phyloP scores from a whole-genome alignment of 177 flowering plant species.

The Vitis hybrid region DNA sequence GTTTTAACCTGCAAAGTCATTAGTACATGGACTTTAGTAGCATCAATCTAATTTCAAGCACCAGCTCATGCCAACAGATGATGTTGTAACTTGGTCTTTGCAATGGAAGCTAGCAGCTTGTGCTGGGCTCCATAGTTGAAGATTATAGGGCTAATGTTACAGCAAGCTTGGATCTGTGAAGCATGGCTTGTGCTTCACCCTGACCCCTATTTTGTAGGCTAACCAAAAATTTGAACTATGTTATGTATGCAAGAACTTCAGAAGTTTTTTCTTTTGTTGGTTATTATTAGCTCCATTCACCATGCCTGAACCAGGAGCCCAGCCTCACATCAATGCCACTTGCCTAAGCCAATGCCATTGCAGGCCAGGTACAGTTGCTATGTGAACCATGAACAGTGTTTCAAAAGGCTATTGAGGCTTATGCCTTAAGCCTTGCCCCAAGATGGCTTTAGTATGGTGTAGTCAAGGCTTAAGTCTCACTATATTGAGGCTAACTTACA shows the following conservation, averaged over 20 bases:
- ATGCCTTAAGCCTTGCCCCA: no score
- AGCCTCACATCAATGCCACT: neutral
- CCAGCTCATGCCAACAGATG: no score
- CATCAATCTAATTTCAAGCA: no score
- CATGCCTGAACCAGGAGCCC: neutral
- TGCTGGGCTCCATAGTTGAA: neutral
- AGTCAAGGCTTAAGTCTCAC: no score
- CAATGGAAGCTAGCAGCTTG: neutral
- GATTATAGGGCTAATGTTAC: neutral
- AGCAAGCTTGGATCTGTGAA: neutral
- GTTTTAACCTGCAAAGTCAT: constrained; percentile 58
- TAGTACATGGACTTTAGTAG: constrained; percentile 9
- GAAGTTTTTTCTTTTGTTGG: neutral
- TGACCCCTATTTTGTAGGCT: neutral
- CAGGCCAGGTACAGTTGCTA: neutral
- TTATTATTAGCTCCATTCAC: neutral
- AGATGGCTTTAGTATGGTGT: no score
- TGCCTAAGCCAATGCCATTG: neutral
- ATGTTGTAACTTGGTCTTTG: neutral
- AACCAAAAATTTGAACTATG: no score
- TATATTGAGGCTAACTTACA: no score
- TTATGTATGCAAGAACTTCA: neutral
- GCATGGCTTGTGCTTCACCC: neutral
- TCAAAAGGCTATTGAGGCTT: no score
- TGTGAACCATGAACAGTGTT: neutral